Base-by-base conservation (phyloP, 2,329 filamentous ascomycete genomes). In the Dichotomopilus funicola region DNA sequence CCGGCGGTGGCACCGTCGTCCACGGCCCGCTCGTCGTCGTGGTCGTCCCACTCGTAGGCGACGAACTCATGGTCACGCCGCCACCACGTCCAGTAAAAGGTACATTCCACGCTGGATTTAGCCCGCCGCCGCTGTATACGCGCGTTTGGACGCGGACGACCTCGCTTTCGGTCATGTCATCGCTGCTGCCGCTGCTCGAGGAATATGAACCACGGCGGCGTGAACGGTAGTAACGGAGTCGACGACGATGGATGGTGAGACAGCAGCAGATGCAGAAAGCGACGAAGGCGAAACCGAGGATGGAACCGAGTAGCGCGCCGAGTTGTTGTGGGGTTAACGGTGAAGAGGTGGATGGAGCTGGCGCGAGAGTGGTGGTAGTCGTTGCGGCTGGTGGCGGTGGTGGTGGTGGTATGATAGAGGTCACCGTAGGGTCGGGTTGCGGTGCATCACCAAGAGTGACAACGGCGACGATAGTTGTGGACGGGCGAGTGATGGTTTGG, bases 301-400 rank as follows among this genome's bases (percentile, higher is more conserved):
- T 57, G 37, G 68, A 68, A 34, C 74, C 74, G 1, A 74, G 61
- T 13, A 77, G 72, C 41, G 69, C 73, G 5, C 72, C 74, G 35
- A 77, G 67, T 49, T 74, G 65, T n/a, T 61, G 65, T 33, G 68
- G 63, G 0, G 66, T 69, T 3, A 75, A 65, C 7, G 64, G 6
- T 55, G 44, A 11, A 4, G 65, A 67, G 38, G 53, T 9, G 5
- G 65, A 67, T 38, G 53, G 47, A 19, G 40, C 5, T 7, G 55
- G 33, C 38, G 57, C 34, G 0, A 47, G 40, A n/a, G 40, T 10
- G 27, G 41, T 37, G 48, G 52, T 47, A n/a, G 57, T 19, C 61
- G 64, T 8, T n/a, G 33, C 37, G 37, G 37, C 37, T 38, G 37
- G 8, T 8, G 12, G 37, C 37, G 37, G 8, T 42, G 40, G 40